These are phyloP conservation scores for Jaapia argillacea DNA, from an alignment of 768 basidiomycete species.

Conservation along the genomic window DNA sequence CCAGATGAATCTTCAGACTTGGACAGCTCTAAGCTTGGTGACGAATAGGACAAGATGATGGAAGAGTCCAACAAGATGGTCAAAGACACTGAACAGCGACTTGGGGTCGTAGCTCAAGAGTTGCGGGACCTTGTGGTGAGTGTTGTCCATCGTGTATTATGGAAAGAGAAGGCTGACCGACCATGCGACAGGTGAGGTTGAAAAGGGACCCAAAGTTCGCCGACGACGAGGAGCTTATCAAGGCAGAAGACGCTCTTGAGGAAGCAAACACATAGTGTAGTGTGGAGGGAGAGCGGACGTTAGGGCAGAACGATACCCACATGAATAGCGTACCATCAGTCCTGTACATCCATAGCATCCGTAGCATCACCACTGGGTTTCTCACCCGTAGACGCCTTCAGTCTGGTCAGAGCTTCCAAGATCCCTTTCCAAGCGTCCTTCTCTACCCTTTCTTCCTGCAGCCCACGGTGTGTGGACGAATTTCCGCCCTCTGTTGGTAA, in stretches of 20 bases:
- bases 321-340: no score
- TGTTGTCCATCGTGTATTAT: conserved; percentile 10
- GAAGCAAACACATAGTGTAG: conserved; percentile 33
- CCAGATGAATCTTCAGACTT: background rate
- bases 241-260: conserved; percentile 49
- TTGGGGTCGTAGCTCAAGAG: conserved; percentile 54
- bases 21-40: background rate
- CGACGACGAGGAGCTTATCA: conserved; percentile 21
- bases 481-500: conserved; percentile 33
- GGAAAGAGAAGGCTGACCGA: background rate
- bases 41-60: conserved; percentile 46
- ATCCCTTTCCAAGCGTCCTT: conserved; percentile 73
- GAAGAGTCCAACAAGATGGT: conserved; percentile 83
- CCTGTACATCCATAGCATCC: no score
- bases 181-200: conserved; percentile 25
- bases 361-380: no score
- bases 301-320: no score
- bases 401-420: conserved; percentile 51
- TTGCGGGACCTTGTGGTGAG: conserved; percentile 61
- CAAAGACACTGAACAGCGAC: conserved; percentile 46
- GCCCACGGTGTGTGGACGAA: conserved; percentile 28
- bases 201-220: conserved; percentile 30
- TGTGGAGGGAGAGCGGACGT: no score
- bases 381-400: conserved; percentile 38
- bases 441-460: conserved; percentile 72